Percentiles rank a stretch among this genome's conserved stretches.
Conservation (phyloP, 345 rosid genomes). For the Anacardium occidentale region DNA sequence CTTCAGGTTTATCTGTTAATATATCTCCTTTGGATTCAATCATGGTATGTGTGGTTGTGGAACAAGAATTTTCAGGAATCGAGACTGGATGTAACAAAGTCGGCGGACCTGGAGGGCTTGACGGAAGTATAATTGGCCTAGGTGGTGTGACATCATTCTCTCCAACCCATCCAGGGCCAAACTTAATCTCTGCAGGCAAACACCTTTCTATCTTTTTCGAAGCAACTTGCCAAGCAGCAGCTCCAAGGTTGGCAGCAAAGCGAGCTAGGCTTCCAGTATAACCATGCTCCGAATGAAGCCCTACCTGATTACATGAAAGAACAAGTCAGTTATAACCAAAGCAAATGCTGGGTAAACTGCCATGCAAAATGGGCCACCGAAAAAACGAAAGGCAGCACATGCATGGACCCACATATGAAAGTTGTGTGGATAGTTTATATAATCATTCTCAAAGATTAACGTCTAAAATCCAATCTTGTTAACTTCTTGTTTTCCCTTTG, state of each 20-base stretch:
- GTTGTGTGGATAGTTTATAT: slow-evolving; percentile 9
- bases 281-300: slow-evolving; percentile 65
- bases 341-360: background rate
- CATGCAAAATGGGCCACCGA: slow-evolving; percentile 11
- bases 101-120: slow-evolving; percentile 19
- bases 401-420: background rate
- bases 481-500: background rate
- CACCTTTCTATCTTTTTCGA: slow-evolving; percentile 49
- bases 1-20: slow-evolving; percentile 22
- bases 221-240: slow-evolving; percentile 67
- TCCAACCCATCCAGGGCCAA: slow-evolving; percentile 91
- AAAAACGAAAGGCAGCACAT: slow-evolving; percentile 11
- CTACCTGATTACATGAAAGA: slow-evolving; percentile 56
- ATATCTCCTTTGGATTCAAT: slow-evolving; percentile 24
- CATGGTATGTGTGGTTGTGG: slow-evolving; percentile 13
- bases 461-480: background rate
- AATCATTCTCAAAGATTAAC: background rate
- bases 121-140: slow-evolving; percentile 24
- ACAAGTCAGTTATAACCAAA: slow-evolving; percentile 22
- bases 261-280: slow-evolving; percentile 82
- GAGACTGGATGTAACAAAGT: slow-evolving; percentile 24
- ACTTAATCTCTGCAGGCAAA: slow-evolving; percentile 55
- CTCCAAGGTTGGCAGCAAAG: slow-evolving; percentile 73
- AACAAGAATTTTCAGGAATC: slow-evolving; percentile 25
- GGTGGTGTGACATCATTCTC: slow-evolving; percentile 53